phyloP scores from a whole-genome alignment of 257 asterid species.

The Plantago ovata region DNA sequence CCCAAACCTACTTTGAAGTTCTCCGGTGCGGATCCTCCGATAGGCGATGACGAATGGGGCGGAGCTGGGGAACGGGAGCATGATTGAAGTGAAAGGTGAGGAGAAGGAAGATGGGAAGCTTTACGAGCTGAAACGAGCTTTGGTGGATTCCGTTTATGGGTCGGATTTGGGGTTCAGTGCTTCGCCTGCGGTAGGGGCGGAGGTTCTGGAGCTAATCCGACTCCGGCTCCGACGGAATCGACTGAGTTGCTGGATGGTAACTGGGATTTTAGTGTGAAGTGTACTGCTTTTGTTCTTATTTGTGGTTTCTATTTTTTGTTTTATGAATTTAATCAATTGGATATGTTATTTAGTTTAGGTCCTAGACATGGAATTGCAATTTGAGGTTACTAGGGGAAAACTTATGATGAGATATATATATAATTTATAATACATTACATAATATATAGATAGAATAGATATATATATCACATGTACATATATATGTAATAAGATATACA shows the following conservation, averaged over 20 bases:
- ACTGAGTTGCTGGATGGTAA: conserved; percentile 83
- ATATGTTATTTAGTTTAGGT: neutral
- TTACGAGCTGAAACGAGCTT: conserved; percentile 58
- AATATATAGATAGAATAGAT: too few relatives aligned
- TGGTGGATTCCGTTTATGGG: conserved; percentile 74
- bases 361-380: too few relatives aligned
- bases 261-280: conserved; percentile 90
- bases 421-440: too few relatives aligned
- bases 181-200: conserved; percentile 77
- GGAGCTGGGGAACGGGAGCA: conserved; percentile 47
- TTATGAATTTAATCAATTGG: neutral
- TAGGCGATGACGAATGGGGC: conserved; percentile 73
- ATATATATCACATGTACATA: too few relatives aligned
- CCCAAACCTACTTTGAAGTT: conserved; percentile 43
- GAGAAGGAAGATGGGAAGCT: conserved; percentile 36
- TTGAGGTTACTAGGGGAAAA: too few relatives aligned
- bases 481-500: too few relatives aligned
- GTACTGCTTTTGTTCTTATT: neutral
- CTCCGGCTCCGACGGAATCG: conserved; percentile 66
- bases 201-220: conserved; percentile 87
- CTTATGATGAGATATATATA: too few relatives aligned
- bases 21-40: conserved; percentile 61
- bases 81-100: conserved; percentile 22
- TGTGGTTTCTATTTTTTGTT: neutral
- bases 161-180: conserved; percentile 78